Evolutionary conservation across 805 yeast species (phyloP).

Genomic region (Candida nanaspora): DNA sequence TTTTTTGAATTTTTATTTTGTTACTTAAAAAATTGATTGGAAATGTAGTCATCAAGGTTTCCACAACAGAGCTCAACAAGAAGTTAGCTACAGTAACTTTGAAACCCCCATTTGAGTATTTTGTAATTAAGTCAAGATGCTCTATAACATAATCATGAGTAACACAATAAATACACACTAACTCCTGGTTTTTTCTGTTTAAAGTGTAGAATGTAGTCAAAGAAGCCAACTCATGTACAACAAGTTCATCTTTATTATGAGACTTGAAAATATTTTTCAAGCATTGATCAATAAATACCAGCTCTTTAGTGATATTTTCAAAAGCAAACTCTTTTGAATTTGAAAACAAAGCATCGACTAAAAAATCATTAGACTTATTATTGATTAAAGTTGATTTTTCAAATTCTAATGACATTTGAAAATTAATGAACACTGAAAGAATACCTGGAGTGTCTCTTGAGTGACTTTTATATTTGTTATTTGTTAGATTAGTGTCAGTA

Average conservation of each 20-base stretch:
- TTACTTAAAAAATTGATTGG: conserved; percentile 7
- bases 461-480: background rate
- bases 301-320: background rate
- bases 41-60: conserved; percentile 1
- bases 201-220: background rate
- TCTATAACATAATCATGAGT: background rate
- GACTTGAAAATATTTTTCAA: background rate
- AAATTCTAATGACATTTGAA: conserved; percentile 11
- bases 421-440: conserved; percentile 11
- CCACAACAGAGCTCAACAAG: background rate
- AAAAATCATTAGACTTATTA: conserved; percentile 7
- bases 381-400: conserved; percentile 15
- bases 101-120: background rate
- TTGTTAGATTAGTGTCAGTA: too few species aligned
- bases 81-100: background rate
- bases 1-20: background rate
- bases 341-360: background rate
- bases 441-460: conserved; percentile 6
- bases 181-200: background rate
- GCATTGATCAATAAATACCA: background rate
- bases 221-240: background rate
- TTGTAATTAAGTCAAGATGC: conserved; percentile 6
- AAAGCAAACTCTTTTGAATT: background rate
- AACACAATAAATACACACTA: background rate
- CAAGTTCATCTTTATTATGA: background rate